Evolutionary conservation across 305 asterid genomes (phyloP), one percentile per base, ranked within the genome.

Genomic region (Fraxinus sp.): DNA sequence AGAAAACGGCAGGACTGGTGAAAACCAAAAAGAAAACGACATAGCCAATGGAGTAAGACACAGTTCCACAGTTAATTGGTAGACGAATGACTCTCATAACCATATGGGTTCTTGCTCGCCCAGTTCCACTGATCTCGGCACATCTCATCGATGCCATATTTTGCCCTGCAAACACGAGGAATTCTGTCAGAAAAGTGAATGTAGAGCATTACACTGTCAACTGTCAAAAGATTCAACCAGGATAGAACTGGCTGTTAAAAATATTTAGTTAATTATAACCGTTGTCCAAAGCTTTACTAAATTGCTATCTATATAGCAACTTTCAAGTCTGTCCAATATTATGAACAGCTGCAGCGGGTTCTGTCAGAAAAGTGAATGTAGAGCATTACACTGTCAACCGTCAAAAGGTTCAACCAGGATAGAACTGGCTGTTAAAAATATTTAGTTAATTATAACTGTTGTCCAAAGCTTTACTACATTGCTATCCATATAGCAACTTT

Each of bases 51-150:
- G 66, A 7, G 24, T 4, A 76, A 76, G 39, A 76, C 14, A 76
- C n/a, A 66, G 36, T 66, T 26, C 30, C 14, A 76, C 35, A 66
- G 36, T 26, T 26, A 68, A 28, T 68, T 68, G 37, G 39, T 68
- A 30, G 74, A 13, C 4, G 28, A 24, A 26, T 32, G 33, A 35
- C 13, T n/a, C 84, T 85, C 93, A 22, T 94, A 94, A 77, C 98
- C 97, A 30, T 89, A 92, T 0, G 97, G 97, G 81, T 94, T 94
- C 86, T 92, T 91, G 91, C 90, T 90, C 0, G 98, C 98, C 98
- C 98, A 94, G 82, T 90, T 94, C 98, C 98, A 94, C 55, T 90
- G 98, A 81, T 94, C 95, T 78, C 90, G 74, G 80, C 97, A 94
- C 97, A 94, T 94, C 87, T 91, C 97, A 0, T 90, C 91, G 0